A percentile compares a stretch with the other conserved stretches of the same genome.
Conservation (phyloP, 768 basidiomycete genomes). For the Leccinum obscurum region DNA sequence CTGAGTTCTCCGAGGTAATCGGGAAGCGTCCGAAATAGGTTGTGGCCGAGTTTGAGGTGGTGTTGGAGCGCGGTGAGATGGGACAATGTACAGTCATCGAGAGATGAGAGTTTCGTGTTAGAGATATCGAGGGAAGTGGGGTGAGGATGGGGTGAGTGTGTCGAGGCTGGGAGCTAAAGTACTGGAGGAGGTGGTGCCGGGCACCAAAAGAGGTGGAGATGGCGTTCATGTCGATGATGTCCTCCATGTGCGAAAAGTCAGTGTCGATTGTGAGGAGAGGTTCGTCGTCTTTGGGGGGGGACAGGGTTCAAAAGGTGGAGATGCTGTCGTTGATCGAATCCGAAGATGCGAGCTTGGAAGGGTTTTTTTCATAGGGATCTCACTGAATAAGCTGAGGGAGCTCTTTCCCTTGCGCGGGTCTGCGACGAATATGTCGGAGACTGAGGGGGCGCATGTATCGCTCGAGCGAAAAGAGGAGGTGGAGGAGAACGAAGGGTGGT, state of each 20-base stretch:
- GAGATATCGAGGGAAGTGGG: no score
- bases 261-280: constrained; percentile 24
- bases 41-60: no score
- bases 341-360: constrained; percentile 41
- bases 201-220: constrained; percentile 4
- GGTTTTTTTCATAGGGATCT: constrained; percentile 40
- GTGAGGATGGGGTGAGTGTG: no score
- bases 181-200: no score
- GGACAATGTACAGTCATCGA: no score
- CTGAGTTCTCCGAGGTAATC: no score
- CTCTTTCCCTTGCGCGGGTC: constrained; percentile 49
- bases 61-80: no score
- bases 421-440: constrained; percentile 36
- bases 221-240: constrained; percentile 59
- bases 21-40: no score
- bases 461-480: constrained; percentile 29
- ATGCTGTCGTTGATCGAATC: constrained; percentile 27
- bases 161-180: no score
- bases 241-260: constrained; percentile 66
- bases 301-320: constrained; percentile 22
- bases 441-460: constrained; percentile 32
- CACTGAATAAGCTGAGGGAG: constrained; percentile 42
- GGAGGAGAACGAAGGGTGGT: constrained; percentile 35
- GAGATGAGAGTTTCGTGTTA: no score
- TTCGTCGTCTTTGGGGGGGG: constrained; percentile 16